Conservation (phyloP, 768 basidiomycete species). For the Solioccasus polychromus region DNA sequence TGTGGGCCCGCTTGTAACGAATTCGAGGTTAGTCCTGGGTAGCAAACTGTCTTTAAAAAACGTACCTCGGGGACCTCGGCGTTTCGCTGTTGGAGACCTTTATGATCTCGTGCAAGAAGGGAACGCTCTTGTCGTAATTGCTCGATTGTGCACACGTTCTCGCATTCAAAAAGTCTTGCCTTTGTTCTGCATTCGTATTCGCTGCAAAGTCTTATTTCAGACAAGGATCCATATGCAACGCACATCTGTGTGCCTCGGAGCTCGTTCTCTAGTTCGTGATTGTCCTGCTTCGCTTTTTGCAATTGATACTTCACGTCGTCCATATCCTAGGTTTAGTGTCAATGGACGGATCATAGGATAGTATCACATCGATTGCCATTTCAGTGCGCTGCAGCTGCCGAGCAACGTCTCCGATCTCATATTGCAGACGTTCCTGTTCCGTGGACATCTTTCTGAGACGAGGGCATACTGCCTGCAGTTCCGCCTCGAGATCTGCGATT, state of each 20-base stretch:
- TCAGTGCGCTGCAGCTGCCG: slow-evolving; percentile 69
- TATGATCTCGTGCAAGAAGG: slow-evolving; percentile 65
- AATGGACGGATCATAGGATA: no score
- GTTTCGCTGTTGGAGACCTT: slow-evolving; percentile 66
- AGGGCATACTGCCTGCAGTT: slow-evolving; percentile 68
- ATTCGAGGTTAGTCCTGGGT: not conserved
- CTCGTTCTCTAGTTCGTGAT: slow-evolving; percentile 68
- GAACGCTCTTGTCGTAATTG: slow-evolving; percentile 76
- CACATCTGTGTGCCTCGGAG: slow-evolving; percentile 53
- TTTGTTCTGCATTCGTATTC: slow-evolving; percentile 68
- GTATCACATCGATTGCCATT: slow-evolving; percentile 48
- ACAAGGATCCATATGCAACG: not conserved
- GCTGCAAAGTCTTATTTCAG: slow-evolving; percentile 33
- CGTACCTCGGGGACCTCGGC: slow-evolving; percentile 65
- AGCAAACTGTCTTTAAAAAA: not conserved
- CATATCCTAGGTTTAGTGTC: slow-evolving; percentile 57
- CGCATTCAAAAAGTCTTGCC: slow-evolving; percentile 62
- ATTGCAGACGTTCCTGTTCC: slow-evolving; percentile 60
- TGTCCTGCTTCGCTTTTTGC: slow-evolving; percentile 68
- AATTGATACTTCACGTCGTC: slow-evolving; percentile 70
- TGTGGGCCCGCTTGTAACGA: slow-evolving; percentile 50
- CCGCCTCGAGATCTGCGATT: slow-evolving; percentile 67
- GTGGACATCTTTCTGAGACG: slow-evolving; percentile 59
- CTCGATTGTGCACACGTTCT: slow-evolving; percentile 69
- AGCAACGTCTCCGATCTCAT: slow-evolving; percentile 63